Conservation (phyloP, 1,284 basidiomycete genomes). For the Apiotrichum sp. region DNA sequence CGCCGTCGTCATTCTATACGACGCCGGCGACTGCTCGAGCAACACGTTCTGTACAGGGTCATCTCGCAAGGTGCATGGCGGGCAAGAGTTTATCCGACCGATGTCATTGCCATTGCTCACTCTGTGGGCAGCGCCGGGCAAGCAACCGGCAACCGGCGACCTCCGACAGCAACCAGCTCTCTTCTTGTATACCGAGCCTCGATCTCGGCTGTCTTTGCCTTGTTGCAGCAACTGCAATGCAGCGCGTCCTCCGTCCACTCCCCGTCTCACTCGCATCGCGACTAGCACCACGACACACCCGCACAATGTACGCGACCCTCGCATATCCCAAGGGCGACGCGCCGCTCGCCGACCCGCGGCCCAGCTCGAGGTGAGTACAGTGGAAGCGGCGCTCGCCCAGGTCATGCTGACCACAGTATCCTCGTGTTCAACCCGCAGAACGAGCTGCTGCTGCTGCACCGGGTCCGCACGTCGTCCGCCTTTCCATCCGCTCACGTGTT, state of each 20-base stretch:
- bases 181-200: too few species aligned
- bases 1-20: too few species aligned
- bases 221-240: background rate
- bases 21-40: too few species aligned
- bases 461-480: slow-evolving; percentile 10
- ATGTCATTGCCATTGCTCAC: too few species aligned
- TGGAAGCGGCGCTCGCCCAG: background rate
- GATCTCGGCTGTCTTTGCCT: too few species aligned
- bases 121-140: too few species aligned
- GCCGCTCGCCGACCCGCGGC: background rate
- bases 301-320: background rate
- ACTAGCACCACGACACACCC: background rate
- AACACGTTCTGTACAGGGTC: too few species aligned
- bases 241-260: background rate
- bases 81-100: too few species aligned
- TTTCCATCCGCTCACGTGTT: slow-evolving; percentile 15
- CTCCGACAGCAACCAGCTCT: too few species aligned
- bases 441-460: slow-evolving; percentile 13
- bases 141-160: too few species aligned
- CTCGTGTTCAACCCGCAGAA: slow-evolving; percentile 13
- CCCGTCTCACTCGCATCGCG: background rate
- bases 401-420: slow-evolving; percentile 3
- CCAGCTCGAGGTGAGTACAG: background rate
- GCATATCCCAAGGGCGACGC: background rate
- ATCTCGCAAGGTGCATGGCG: too few species aligned